Base-by-base conservation (phyloP, 2,329 filamentous ascomycete species). In the Penicillium sp. region DNA sequence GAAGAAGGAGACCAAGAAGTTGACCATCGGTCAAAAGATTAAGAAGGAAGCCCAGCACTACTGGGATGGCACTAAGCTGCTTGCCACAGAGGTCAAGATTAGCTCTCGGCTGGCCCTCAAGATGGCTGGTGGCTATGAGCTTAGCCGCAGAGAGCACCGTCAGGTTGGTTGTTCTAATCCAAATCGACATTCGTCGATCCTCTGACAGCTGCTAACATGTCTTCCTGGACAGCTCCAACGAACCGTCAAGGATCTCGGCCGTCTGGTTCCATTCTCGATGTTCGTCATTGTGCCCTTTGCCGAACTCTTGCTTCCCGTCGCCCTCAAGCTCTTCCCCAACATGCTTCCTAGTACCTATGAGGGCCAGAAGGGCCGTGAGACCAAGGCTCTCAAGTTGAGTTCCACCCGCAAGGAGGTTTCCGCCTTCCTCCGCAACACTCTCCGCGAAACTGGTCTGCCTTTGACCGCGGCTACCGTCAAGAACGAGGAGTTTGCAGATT, bases 231-330 rank as follows among this genome's bases (percentile, higher is more conserved):
- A 86, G 84, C 83, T 99, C 57, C 88, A 91, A 80, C 87, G 95
- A 71, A 99, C 95, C 11, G 92, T 97, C 16, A 91, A 96, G 77
- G 95, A 99, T 80, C 83, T 99, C 49, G 92, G 87, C 36, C 93
- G 95, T 16, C 81, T 99, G 59, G 90, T 99, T 14, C 95, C 95
- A 16, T 99, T 99, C 77, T 96, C 93, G 7, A 90, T 97, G 67
- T 99, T 99, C 77, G 85, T 99, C 69, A 94, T 99, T 66, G 92
- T 99, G 40, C 95, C 95, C 1, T 96, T 99, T 66, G 95, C 93
- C 59, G 95, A 99, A 79, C 82, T 97, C 37, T 85, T 99, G 46
- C 86, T 98, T 22, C 95, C 95, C 1, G 83, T 99, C 49, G 95
- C 94, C 7, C 84, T 99, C 51, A 96, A 91, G 79, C 81, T 99